These are phyloP conservation scores for Tuber umbilicatum DNA, from an alignment of 495 filamentous ascomycete genomes.

Conservation along the genomic window DNA sequence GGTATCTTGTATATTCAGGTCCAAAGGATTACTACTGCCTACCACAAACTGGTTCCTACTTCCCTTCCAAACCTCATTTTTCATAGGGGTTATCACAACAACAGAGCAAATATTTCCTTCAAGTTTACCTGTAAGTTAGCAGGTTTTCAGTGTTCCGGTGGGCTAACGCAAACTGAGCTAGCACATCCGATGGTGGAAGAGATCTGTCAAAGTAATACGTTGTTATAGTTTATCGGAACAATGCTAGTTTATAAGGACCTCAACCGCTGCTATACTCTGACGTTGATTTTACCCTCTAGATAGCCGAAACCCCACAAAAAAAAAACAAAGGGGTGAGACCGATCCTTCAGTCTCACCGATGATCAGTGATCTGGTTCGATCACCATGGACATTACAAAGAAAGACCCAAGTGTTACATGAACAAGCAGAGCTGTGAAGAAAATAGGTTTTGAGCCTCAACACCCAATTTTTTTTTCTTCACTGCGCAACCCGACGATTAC, in stretches of 20 bases:
- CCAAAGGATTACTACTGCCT: not conserved
- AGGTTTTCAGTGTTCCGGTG: not conserved
- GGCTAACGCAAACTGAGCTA: not conserved
- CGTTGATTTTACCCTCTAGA: not conserved
- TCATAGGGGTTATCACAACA: not conserved
- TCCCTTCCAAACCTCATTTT: not conserved
- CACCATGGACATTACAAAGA: not conserved
- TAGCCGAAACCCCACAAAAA: not conserved
- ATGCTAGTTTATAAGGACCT: not conserved
- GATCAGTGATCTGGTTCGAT: not conserved
- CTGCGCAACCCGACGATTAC: not conserved
- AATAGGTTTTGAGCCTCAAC: not conserved
- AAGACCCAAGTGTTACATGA: not conserved
- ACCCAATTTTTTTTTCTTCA: not conserved
- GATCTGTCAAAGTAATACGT: not conserved
- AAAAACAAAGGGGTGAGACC: not conserved
- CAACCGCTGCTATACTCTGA: not conserved
- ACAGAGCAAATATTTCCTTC: not conserved
- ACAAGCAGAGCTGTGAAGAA: not conserved
- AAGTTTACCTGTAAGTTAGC: not conserved
- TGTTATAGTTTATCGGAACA: not conserved
- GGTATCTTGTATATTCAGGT: not conserved
- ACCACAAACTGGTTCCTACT: not conserved
- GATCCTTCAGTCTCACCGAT: not conserved
- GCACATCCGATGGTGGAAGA: not conserved